phyloP scores from a whole-genome alignment of 164 flowering plant species.

The Umbellularia californica region DNA sequence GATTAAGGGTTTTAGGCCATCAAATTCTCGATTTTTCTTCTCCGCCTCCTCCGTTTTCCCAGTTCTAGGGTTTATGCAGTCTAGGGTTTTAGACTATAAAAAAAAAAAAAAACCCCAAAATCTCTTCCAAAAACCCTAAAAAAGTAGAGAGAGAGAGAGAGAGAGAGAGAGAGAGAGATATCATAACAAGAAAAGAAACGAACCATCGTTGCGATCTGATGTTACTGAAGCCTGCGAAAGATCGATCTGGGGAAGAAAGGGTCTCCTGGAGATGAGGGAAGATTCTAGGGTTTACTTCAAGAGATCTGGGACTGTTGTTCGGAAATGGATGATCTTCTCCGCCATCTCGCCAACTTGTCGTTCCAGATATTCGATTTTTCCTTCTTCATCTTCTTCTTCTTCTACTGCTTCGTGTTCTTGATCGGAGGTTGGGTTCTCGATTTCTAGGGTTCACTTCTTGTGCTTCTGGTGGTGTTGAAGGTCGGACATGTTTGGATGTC shows the following conservation, averaged over 20 bases:
- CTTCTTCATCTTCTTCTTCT: neutral
- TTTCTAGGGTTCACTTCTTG: neutral
- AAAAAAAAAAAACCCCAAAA: neutral
- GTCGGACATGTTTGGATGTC: conserved; percentile 2
- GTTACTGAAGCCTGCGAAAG: neutral
- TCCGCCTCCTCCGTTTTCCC: no score
- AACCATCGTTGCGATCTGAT: neutral
- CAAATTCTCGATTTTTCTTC: neutral
- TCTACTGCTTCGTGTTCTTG: neutral
- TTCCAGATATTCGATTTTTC: neutral
- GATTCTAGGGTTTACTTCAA: conserved; percentile 3
- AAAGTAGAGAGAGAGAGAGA: neutral
- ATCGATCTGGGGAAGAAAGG: neutral
- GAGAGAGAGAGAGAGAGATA: no score
- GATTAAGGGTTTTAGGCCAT: no score
- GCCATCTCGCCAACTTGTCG: conserved; percentile 2
- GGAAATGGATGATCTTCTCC: neutral
- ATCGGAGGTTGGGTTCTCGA: neutral
- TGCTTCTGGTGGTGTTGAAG: neutral
- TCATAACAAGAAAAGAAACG: neutral
- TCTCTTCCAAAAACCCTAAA: neutral
- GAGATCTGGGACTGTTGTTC: neutral
- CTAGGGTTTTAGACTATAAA: neutral
- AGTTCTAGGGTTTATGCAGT: no score
- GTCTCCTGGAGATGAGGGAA: conserved; percentile 1